A percentile compares a stretch with the other conserved stretches of the same genome.
Evolutionary conservation across 164 flowering plant genomes (phyloP).

Genomic region (Echeveria elegans): DNA sequence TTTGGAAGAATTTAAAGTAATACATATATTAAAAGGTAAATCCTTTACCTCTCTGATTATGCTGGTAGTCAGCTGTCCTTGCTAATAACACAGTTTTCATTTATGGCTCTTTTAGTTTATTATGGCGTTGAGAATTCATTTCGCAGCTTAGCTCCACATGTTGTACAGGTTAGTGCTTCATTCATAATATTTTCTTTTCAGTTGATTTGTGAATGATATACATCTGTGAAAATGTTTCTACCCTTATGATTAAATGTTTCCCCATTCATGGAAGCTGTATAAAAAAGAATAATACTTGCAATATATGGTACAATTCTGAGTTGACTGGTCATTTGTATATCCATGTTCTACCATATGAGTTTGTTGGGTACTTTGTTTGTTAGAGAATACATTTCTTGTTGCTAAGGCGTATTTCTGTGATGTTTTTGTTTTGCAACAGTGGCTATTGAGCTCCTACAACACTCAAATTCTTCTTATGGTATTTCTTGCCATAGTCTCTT

Average conservation of each 20-base stretch:
- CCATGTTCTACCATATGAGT: background rate
- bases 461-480: constrained; percentile 87
- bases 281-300: too few relatives aligned
- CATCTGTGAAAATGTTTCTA: background rate
- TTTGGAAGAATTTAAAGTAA: constrained; percentile 53
- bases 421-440: constrained; percentile 39
- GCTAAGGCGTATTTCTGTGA: background rate
- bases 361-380: background rate
- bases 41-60: background rate
- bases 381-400: background rate
- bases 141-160: constrained; percentile 62
- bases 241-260: background rate
- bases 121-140: constrained; percentile 84
- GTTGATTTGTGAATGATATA: background rate
- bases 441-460: constrained; percentile 71
- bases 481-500: constrained; percentile 68
- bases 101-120: constrained; percentile 45
- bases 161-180: constrained; percentile 30
- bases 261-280: too few relatives aligned
- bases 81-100: background rate
- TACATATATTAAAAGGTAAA: constrained; percentile 69
- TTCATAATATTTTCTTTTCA: background rate
- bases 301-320: too few relatives aligned
- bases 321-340: background rate
- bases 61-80: background rate